Percentiles rank a stretch among this genome's conserved stretches.
Conservation (phyloP, 345 rosid species). For the Populus nigra region DNA sequence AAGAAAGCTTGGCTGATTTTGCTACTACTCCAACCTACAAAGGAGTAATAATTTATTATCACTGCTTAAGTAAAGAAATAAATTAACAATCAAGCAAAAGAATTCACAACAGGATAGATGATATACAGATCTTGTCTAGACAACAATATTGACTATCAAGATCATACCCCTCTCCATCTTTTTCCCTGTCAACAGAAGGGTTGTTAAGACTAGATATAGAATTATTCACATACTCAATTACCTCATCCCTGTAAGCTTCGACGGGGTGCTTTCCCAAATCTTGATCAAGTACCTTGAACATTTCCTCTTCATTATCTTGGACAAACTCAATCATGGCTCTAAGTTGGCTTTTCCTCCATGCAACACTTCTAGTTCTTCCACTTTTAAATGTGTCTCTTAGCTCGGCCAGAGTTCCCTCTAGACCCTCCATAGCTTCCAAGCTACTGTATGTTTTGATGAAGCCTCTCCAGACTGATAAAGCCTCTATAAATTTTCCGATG, state of each 20-base stretch:
- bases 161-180: too few relatives aligned
- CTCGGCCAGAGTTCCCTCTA: conserved; percentile 43
- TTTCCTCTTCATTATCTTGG: conserved; percentile 49
- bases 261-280: conserved; percentile 83
- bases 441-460: too few relatives aligned
- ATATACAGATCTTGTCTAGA: too few relatives aligned
- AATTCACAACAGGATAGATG: neutral
- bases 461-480: too few relatives aligned
- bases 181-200: too few relatives aligned
- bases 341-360: conserved; percentile 80
- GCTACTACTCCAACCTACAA: conserved; percentile 52
- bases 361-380: conserved; percentile 54
- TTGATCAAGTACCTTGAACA: conserved; percentile 50
- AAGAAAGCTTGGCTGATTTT: conserved; percentile 52
- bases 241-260: conserved; percentile 82
- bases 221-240: neutral
- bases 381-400: conserved; percentile 51
- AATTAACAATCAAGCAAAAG: too few relatives aligned
- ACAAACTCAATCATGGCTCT: conserved; percentile 50
- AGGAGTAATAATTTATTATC: neutral
- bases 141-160: too few relatives aligned
- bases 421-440: conserved; percentile 24
- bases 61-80: neutral
- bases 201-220: too few relatives aligned
- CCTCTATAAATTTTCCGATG: neutral